A percentile compares a stretch with the other conserved stretches of the same genome.
Evolutionary conservation across 139 green algal genomes (phyloP).

Genomic region (Coelastrella sp.): DNA sequence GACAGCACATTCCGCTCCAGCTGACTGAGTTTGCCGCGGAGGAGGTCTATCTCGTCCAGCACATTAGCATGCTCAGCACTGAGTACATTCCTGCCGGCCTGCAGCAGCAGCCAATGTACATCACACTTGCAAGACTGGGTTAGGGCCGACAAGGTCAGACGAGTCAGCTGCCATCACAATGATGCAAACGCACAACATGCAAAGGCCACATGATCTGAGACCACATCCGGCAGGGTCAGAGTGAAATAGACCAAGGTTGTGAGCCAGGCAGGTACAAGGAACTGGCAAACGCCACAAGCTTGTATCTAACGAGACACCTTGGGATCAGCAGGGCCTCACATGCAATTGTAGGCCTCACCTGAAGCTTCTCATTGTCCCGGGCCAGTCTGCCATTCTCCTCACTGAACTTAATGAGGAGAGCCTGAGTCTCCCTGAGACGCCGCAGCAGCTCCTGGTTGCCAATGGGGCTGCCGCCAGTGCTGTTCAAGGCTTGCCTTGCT

Average conservation of each 20-base stretch:
- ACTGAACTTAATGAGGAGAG: conserved; percentile 60
- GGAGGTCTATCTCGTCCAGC: conserved; percentile 53
- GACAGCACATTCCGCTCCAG: conserved; percentile 43
- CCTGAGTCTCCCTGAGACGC: conserved; percentile 65
- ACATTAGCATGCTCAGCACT: conserved; percentile 45
- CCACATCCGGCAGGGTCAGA: no score
- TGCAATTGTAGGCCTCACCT: not conserved
- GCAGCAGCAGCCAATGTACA: not conserved
- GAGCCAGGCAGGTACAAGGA: no score
- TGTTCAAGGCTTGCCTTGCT: not conserved
- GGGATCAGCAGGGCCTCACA: not conserved
- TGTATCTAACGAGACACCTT: not conserved
- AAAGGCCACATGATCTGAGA: no score
- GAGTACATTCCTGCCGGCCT: conserved; percentile 42
- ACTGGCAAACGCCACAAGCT: no score
- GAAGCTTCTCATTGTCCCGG: conserved; percentile 69
- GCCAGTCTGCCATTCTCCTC: conserved; percentile 81
- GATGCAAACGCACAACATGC: no score
- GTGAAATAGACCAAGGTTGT: no score
- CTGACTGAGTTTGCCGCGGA: conserved; percentile 45
- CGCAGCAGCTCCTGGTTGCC: conserved; percentile 46
- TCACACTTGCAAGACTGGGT: not conserved
- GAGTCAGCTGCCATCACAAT: no score
- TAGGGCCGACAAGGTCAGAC: not conserved
- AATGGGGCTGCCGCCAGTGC: conserved; percentile 2